Evolutionary conservation across 148 eudicot species (phyloP), one percentile per base, ranked within the genome.

Genomic region (Cornus controversa): DNA sequence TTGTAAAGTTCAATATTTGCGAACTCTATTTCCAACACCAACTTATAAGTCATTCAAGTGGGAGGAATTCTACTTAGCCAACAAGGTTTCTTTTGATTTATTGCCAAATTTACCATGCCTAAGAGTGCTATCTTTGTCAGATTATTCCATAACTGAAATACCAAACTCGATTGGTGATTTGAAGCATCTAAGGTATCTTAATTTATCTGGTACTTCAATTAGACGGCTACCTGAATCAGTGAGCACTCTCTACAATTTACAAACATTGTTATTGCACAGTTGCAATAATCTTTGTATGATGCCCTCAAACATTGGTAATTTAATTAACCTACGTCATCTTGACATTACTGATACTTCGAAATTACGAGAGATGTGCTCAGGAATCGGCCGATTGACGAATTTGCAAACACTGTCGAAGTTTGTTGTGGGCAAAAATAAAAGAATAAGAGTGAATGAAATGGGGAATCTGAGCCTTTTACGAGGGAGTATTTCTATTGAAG

Each of bases 1-100:
- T 37, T 45, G 22, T 18, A 27, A 34, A 27, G 34, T 42, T 34
- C 47, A 67, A 11, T 27, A 23, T 11, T 14, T 73, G 25, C 76
- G 77, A 11, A 73, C 82, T 66, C 66, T 79, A 37, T 25, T 79
- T 29, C 47, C 81, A 26, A 72, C 64, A 45, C 70, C 60, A 54
- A 57, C 23, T 50, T n/a, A 2, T 31, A 3, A 62, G 22, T 0
- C 4, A 13, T 50, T 50, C 64, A 3, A 60, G 23, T 0, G 5
- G n/a, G n/a, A 2, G 24, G 24, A 4, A 18, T 4, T 11, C 7
- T 23, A 31, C 34, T 31, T 31, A 31, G 34, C 34, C 2, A 31
- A 31, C 34, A 31, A 0, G 34, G 34, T 31, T 31, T 31, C 4
- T 3, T 1, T 0, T 31, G 34, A 31, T 0, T 31, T 31, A 31